Evolutionary conservation across 177 flowering plant species (phyloP), one percentile per base, ranked within the genome.

Genomic region (Vitis hybrid): DNA sequence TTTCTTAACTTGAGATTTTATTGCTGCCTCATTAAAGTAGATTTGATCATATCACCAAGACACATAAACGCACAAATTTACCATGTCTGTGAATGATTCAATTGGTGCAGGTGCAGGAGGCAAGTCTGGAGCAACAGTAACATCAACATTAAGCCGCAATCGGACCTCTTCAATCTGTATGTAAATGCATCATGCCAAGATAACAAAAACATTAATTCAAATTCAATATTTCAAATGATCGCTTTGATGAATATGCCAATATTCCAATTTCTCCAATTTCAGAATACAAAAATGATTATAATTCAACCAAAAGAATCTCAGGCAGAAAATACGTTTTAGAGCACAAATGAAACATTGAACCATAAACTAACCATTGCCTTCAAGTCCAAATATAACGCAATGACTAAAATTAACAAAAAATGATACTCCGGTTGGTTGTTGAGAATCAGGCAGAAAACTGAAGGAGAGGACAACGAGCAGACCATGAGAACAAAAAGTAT

Each of bases 21-120:
- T 48, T 16, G n/a, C 66, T 16, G 16, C 5, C n/a, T 16, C 19
- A 1, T 61, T 18, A 15, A 31, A 15, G 12, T 34, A 12, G 18
- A 3, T 34, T 61, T 15, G n/a, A n/a, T 61, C 50, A 29, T 4
- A 15, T 16, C 13, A 61, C 16, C 34, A 61, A 20, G 11, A 56
- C 20, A n/a, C 22, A 48, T 7, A 16, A 50, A 1, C 12, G 31
- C 29, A 54, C 31, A 12, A 31, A 48, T 12, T 55, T 74, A 86
- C 90, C 90, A 87, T 87, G 65, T 87, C 90, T 14, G 78, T 59
- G 65, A 87, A 87, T 9, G 90, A 79, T 58, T 87, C 90, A 68
- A 83, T 77, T 3, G 90, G 90, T 20, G 88, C 79, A 69, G 90
- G 86, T 2, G 86, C 87, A 68, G 80, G 76, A 72, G 73, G 63